phyloP scores from a whole-genome alignment of 1,284 basidiomycete species.

The Puccinia horiana region DNA sequence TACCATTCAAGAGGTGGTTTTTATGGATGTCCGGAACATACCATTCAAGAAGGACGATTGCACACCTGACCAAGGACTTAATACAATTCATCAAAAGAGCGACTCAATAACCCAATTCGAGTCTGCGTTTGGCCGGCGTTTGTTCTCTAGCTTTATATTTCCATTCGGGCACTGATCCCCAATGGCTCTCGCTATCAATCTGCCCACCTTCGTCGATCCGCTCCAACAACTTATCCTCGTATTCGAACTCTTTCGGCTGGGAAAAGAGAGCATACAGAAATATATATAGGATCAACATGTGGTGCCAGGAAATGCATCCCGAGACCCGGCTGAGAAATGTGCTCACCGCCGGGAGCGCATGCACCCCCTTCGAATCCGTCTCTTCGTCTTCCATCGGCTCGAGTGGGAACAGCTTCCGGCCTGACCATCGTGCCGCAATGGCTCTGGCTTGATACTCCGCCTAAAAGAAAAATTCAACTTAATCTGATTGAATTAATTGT shows the following conservation, averaged over 20 bases:
- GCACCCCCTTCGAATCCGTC: conserved; percentile 27
- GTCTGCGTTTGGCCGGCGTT: not conserved
- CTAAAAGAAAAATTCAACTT: not conserved
- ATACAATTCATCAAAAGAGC: too few species aligned
- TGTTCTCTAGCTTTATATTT: not conserved
- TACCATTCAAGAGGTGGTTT: too few species aligned
- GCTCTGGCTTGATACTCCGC: conserved; percentile 43
- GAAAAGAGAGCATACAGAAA: not conserved
- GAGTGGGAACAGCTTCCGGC: not conserved
- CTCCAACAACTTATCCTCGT: conserved; percentile 20
- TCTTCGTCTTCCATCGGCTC: conserved; percentile 5
- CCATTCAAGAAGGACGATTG: too few species aligned
- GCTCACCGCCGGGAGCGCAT: conserved; percentile 21
- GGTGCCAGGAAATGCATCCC: not conserved
- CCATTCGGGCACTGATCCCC: conserved; percentile 19
- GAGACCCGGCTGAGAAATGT: too few species aligned
- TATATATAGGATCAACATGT: not conserved
- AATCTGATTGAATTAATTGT: not conserved
- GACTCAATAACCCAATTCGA: conserved; percentile 32
- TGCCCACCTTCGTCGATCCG: conserved; percentile 24
- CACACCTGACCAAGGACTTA: too few species aligned
- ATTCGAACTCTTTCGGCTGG: conserved; percentile 3
- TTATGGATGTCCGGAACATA: too few species aligned
- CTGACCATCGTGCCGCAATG: conserved; percentile 34
- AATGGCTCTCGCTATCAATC: not conserved